Base-by-base conservation (phyloP, 768 basidiomycete genomes). In the Psilocybe tampanensis region DNA sequence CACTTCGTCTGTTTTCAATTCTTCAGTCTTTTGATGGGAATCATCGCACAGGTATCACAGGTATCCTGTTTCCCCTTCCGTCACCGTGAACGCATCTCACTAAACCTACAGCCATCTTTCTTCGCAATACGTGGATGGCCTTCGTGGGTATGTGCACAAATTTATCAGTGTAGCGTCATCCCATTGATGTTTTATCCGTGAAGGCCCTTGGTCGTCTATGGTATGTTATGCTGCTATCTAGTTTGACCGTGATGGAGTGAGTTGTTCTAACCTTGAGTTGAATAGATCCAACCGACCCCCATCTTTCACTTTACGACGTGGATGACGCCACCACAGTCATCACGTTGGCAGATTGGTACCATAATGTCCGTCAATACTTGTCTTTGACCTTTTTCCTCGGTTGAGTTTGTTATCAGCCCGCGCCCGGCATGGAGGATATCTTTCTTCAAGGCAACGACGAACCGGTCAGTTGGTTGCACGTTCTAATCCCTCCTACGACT, bases 161-260 rank as follows among this genome's bases (percentile, higher is more conserved):
- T n/a, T n/a, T n/a, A n/a, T n/a, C n/a, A n/a, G n/a, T n/a, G n/a
- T n/a, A n/a, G n/a, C n/a, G n/a, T n/a, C n/a, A n/a, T 41, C 29
- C 50, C 47, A 29, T 18, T 54, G 33, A 58, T 54, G 29, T 29
- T 9, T 29, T 9, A 62, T 12, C 60, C 66, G 3, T 65, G 62
- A 47, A 70, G 71, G 0, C 59, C 68, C 24, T 29, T 73, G 18
- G 60, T 72, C 33, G 52, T 73, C 39, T 72, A 72, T 44, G 72
- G 60, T 58, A 26, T 51, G 60, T 65, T 13, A 23, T 52, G 18
- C 41, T 55, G 5, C 36, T 26, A 32, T 12, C 8, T 29, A 42
- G 18, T 22, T 21, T 2, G 17, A 33, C 5, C 18, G 53, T n/a
- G n/a, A n/a, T n/a, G n/a, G n/a, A n/a, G n/a, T n/a, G n/a, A n/a